Conservation (phyloP, 2,329 filamentous ascomycete species). For the Neophaeococcomyces aloes region DNA sequence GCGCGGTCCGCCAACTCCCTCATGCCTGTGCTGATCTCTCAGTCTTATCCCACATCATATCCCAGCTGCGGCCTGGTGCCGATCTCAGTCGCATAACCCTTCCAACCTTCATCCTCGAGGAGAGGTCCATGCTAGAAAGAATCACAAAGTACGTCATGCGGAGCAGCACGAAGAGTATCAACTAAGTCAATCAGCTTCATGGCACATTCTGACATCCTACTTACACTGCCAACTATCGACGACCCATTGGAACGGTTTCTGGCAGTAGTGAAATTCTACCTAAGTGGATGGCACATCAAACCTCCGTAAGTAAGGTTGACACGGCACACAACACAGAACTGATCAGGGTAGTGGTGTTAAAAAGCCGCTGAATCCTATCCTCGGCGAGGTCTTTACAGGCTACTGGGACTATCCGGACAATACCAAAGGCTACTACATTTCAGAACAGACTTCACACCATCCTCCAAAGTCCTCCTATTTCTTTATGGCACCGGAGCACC, state of each 20-base stretch:
- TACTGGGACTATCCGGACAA: slow-evolving; percentile 87
- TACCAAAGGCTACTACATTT: slow-evolving; percentile 86
- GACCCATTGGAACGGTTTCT: slow-evolving; percentile 85
- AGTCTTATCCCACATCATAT: slow-evolving; percentile 97
- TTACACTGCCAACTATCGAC: slow-evolving; percentile 76
- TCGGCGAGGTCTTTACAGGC: slow-evolving; percentile 88
- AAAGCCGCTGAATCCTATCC: slow-evolving; percentile 92
- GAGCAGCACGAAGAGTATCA: slow-evolving; percentile 11
- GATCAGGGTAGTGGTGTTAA: slow-evolving; percentile 66
- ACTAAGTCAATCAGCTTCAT: slow-evolving; percentile 62
- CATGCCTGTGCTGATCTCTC: slow-evolving; percentile 15
- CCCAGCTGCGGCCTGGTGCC: slow-evolving; percentile 86
- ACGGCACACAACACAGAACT: slow-evolving; percentile 4
- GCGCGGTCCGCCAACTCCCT: slow-evolving; percentile 27
- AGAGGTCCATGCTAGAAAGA: slow-evolving; percentile 92
- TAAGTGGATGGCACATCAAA: slow-evolving; percentile 98
- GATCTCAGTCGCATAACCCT: slow-evolving; percentile 89
- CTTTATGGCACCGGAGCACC: slow-evolving; percentile 88
- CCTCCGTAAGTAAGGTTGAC: slow-evolving; percentile 59
- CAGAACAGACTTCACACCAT: slow-evolving; percentile 96
- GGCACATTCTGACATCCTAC: slow-evolving; percentile 93
- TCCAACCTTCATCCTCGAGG: slow-evolving; percentile 95
- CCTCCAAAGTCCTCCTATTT: slow-evolving; percentile 99
- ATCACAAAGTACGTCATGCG: slow-evolving; percentile 93
- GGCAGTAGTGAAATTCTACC: slow-evolving; percentile 92